phyloP scores from a whole-genome alignment of 352 stramenopile species.

The Aphanomyces astaci region DNA sequence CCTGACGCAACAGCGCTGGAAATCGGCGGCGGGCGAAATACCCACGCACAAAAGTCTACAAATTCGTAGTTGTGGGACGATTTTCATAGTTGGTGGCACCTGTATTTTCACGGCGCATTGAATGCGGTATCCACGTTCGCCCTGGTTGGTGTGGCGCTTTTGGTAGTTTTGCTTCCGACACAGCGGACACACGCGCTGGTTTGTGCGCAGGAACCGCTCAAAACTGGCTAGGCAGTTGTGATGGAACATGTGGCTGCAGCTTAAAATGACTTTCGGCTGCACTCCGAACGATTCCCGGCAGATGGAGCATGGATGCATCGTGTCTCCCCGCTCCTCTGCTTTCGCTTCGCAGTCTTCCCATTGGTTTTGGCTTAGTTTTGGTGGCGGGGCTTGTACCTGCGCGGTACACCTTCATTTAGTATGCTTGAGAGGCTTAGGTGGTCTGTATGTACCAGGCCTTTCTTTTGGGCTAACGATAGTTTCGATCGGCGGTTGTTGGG shows the following conservation, averaged over 20 bases:
- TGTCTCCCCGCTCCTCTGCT: constrained; percentile 53
- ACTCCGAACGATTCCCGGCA: constrained; percentile 66
- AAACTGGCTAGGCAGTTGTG: constrained; percentile 73
- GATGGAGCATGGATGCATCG: constrained; percentile 66
- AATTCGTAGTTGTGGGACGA: no score
- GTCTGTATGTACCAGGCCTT: constrained; percentile 44
- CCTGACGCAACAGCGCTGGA: constrained; percentile 32
- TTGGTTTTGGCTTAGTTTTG: constrained; percentile 57
- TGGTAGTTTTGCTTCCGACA: constrained; percentile 81
- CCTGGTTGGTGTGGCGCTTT: constrained; percentile 50
- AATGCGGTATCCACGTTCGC: constrained; percentile 41
- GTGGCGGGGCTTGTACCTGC: constrained; percentile 40
- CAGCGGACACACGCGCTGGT: constrained; percentile 69
- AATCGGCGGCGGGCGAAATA: constrained; percentile 28
- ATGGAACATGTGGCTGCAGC: constrained; percentile 84
- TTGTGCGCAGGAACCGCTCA: constrained; percentile 71
- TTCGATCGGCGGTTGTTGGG: constrained; percentile 28
- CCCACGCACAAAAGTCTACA: constrained; percentile 34
- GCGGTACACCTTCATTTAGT: background rate
- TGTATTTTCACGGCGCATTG: constrained; percentile 50
- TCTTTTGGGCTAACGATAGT: constrained; percentile 60
- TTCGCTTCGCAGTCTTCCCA: constrained; percentile 67
- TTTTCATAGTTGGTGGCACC: constrained; percentile 24
- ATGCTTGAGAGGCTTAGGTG: background rate
- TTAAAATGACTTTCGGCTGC: constrained; percentile 73